Evolutionary conservation across 345 rosid species (phyloP).

Genomic region (Rubroshorea leprosula): DNA sequence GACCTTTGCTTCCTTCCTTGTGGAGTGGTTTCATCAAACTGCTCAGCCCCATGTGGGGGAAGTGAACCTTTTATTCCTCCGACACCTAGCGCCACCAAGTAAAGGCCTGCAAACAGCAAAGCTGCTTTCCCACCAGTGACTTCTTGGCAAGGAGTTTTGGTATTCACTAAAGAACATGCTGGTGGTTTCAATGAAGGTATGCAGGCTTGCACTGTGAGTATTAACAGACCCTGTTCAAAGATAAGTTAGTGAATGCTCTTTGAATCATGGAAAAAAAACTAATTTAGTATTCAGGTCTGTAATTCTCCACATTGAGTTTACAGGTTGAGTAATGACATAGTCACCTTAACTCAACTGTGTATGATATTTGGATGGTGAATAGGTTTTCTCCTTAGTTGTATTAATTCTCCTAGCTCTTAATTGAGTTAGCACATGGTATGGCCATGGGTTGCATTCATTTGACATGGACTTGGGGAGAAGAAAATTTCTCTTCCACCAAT

Average conservation of each 20-base stretch:
- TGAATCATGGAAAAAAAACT: neutral
- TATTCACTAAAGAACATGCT: conserved; percentile 24
- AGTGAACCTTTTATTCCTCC: conserved; percentile 96
- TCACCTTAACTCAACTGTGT: neutral
- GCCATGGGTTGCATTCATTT: conserved; percentile 6
- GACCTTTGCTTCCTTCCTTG: conserved; percentile 81
- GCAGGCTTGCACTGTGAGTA: conserved; percentile 54
- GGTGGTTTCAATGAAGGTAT: conserved; percentile 46
- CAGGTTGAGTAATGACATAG: too few species aligned
- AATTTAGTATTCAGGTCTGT: neutral
- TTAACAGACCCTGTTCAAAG: conserved; percentile 42
- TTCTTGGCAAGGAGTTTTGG: conserved; percentile 28
- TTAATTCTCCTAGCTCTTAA: neutral
- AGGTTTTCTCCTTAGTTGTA: conserved; percentile 1
- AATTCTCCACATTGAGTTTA: neutral
- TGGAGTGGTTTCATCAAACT: conserved; percentile 64
- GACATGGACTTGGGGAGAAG: conserved; percentile 13
- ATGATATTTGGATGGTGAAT: neutral
- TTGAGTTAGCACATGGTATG: conserved; percentile 8
- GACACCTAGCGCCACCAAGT: conserved; percentile 80
- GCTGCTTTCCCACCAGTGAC: conserved; percentile 30
- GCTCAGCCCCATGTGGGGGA: conserved; percentile 92
- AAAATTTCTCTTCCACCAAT: conserved; percentile 13
- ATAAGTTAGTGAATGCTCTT: neutral
- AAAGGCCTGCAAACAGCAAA: conserved; percentile 67